Evolutionary conservation across 1,284 basidiomycete genomes (phyloP).

Genomic region (Porogramme epimiltina): DNA sequence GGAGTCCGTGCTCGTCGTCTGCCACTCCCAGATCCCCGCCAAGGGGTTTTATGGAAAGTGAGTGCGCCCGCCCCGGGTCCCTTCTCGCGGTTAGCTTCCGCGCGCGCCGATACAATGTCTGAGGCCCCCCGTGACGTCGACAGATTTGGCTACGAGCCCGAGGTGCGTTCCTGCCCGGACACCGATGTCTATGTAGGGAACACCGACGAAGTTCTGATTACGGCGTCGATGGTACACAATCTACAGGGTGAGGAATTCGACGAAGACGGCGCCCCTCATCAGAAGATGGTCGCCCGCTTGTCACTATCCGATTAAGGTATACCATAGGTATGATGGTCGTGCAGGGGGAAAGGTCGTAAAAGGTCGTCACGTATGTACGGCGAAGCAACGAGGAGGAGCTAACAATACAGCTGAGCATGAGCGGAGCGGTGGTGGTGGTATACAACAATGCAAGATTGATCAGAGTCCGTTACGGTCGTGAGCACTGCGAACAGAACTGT

Average conservation of each 20-base stretch:
- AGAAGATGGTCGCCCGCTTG: slow-evolving; percentile 67
- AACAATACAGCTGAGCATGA: slow-evolving; percentile 40
- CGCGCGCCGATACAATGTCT: slow-evolving; percentile 10
- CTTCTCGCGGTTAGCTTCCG: slow-evolving; percentile 10
- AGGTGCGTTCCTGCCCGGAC: slow-evolving; percentile 46
- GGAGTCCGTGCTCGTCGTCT: slow-evolving; percentile 43
- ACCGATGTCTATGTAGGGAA: slow-evolving; percentile 6
- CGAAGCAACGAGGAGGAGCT: slow-evolving; percentile 28
- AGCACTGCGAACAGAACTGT: slow-evolving; percentile 22
- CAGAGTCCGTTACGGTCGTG: slow-evolving; percentile 28
- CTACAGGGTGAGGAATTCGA: slow-evolving; percentile 73
- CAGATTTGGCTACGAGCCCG: slow-evolving; percentile 71
- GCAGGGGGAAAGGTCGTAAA: slow-evolving; percentile 20
- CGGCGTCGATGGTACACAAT: slow-evolving; percentile 17
- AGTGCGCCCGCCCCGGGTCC: slow-evolving; percentile 29
- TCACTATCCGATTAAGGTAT: slow-evolving; percentile 37
- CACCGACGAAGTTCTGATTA: slow-evolving; percentile 14
- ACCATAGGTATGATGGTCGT: slow-evolving; percentile 14
- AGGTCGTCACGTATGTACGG: slow-evolving; percentile 29
- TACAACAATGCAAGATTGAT: slow-evolving; percentile 31
- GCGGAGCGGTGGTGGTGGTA: slow-evolving; percentile 28
- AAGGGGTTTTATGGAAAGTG: slow-evolving; percentile 77
- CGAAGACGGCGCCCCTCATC: slow-evolving; percentile 80
- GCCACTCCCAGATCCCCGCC: slow-evolving; percentile 71
- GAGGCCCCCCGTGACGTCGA: slow-evolving; percentile 15